phyloP scores from a whole-genome alignment of 129 eudicot genomes.

The Centaurea solstitialis region DNA sequence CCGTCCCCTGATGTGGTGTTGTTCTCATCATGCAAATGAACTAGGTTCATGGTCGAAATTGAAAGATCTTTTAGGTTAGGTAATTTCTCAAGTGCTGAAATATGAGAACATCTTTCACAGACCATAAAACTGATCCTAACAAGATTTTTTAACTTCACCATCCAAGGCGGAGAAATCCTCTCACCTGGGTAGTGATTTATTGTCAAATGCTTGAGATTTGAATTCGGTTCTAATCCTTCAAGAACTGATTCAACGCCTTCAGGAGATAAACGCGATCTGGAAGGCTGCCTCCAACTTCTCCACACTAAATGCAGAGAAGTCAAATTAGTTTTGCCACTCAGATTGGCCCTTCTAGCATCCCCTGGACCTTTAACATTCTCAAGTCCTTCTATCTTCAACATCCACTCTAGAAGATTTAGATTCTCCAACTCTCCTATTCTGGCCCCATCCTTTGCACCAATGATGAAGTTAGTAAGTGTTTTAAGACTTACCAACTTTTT shows the following conservation, averaged over 20 bases:
- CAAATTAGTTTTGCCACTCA: not conserved
- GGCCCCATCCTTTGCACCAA: not conserved
- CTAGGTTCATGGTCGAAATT: not conserved
- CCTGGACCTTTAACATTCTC: not conserved
- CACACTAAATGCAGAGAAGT: not conserved
- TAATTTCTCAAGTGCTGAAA: conserved; percentile 15
- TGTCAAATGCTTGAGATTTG: not conserved
- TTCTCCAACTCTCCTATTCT: not conserved
- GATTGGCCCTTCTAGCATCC: conserved; percentile 1
- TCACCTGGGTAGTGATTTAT: not conserved
- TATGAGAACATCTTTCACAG: not conserved
- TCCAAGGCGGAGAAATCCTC: conserved; percentile 13
- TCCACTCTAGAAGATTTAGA: not conserved
- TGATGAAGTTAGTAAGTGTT: not conserved
- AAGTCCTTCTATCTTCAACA: not conserved
- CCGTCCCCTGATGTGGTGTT: not conserved
- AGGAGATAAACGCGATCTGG: no score
- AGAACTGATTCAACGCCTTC: not conserved
- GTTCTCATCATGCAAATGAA: conserved; percentile 5
- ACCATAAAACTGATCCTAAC: not conserved
- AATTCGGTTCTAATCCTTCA: conserved; percentile 22
- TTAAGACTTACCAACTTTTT: not conserved
- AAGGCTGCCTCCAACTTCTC: not conserved
- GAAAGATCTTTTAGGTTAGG: not conserved
- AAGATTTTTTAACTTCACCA: not conserved